Base-by-base conservation (phyloP, 495 filamentous ascomycete genomes). In the Bombardia bombarda region DNA sequence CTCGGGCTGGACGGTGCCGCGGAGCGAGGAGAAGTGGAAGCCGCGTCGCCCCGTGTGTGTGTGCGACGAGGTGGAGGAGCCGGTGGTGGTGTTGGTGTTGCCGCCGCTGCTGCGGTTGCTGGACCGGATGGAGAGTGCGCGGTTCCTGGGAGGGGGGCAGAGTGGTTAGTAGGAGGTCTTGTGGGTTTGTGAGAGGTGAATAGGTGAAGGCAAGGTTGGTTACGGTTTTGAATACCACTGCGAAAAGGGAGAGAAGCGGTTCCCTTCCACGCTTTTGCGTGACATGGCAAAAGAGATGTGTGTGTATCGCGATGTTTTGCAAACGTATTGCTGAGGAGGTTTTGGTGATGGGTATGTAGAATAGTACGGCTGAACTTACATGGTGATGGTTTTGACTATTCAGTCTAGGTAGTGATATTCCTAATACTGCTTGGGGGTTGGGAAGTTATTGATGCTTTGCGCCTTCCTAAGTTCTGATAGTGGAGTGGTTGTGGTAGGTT, bases 1-100 rank as follows among this genome's bases (percentile, higher is more conserved):
- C 54, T 90, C 83, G 3, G 90, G 87, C 50, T 90, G 86, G 57
- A 83, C 77, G 31, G 80, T 75, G 35, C 84, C 86, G 23, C 90
- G 87, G 36, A 96, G 78, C 17, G 83, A 87, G 43, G 77, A 74
- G 66, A 95, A 79, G 46, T 77, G 84, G 74, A 95, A 93, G 30
- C 74, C 70, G 54, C 79, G 74, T 18, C 72, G 77, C 42, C 65
- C 56, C 35, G 32, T 65, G 32, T 33, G 32, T 10, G 17, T 10
- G 42, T 58, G 42, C 40, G 78, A 77, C 43, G 46, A 43, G 50
- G 49, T 40, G 42, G 63, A 51, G 53, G 69, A 66, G 43, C 51
- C 52, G 35, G 45, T 17, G 51, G 68, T 57, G n/a, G n/a, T n/a
- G n/a, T n/a, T n/a, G n/a, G n/a, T n/a, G n/a, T n/a, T n/a, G n/a